Conservation (phyloP, 352 stramenopile genomes). For the Pythium periplocum region DNA sequence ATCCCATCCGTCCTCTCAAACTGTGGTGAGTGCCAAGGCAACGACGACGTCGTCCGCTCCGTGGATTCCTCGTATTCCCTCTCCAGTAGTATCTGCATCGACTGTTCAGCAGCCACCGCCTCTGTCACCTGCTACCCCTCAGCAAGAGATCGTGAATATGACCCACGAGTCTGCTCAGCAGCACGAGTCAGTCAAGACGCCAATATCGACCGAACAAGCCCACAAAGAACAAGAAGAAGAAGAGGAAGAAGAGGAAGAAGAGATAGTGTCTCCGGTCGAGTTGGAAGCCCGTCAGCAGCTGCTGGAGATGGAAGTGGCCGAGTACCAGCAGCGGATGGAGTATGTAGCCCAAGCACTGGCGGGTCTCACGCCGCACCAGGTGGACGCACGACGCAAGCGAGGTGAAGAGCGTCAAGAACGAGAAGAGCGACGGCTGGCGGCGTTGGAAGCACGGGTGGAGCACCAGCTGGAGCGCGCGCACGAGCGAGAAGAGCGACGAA, state of each 20-base stretch:
- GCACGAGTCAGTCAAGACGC: background rate
- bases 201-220: background rate
- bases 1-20: no score
- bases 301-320: conserved; percentile 34
- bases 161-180: background rate
- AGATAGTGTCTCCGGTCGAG: conserved; percentile 12
- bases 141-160: conserved; percentile 1
- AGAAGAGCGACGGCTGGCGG: conserved; percentile 37
- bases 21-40: no score
- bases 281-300: conserved; percentile 24
- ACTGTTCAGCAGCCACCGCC: background rate
- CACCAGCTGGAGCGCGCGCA: conserved; percentile 45
- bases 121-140: background rate
- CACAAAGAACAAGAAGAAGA: conserved; percentile 1
- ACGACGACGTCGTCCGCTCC: no score
- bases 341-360: conserved; percentile 60
- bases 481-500: conserved; percentile 35
- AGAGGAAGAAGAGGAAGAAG: background rate
- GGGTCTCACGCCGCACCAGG: conserved; percentile 61
- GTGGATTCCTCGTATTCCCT: no score
- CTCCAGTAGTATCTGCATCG: no score
- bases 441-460: conserved; percentile 39
- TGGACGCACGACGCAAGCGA: conserved; percentile 38
- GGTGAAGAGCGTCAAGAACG: conserved; percentile 42
- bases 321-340: conserved; percentile 41